A percentile compares a stretch with the other conserved stretches of the same genome.
These are phyloP conservation scores for Saururus chinensis DNA, from an alignment of 164 flowering plant species.

Conservation along the genomic window DNA sequence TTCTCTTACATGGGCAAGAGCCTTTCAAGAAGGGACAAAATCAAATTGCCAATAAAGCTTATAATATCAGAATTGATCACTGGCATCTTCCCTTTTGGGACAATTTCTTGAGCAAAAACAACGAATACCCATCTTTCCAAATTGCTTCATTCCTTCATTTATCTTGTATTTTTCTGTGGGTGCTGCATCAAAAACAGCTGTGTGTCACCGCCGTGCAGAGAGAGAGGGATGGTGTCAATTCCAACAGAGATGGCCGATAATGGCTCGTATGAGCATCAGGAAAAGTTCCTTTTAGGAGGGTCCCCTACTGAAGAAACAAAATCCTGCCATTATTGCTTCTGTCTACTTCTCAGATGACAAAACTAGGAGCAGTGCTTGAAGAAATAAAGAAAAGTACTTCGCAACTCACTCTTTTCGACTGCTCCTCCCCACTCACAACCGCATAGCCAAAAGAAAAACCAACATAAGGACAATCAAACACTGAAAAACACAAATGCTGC, in stretches of 20 bases:
- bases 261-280: constrained; percentile 3
- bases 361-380: constrained; percentile 31
- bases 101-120: not conserved
- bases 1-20: no score
- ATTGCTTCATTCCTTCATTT: not conserved
- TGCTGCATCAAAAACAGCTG: not conserved
- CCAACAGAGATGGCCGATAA: constrained; percentile 13
- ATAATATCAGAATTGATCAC: not conserved
- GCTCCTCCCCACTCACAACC: not conserved
- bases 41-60: no score
- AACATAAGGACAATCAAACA: not conserved
- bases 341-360: constrained; percentile 63
- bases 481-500: not conserved
- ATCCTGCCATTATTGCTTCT: constrained; percentile 44
- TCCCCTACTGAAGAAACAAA: constrained; percentile 50
- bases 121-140: not conserved
- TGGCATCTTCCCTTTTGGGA: not conserved
- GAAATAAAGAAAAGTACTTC: not conserved
- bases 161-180: not conserved
- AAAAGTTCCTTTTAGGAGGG: constrained; percentile 17
- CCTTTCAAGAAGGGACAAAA: no score
- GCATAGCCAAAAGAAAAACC: no score
- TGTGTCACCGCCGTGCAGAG: not conserved
- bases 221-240: constrained; percentile 2
- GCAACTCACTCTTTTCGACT: not conserved